These are phyloP conservation scores for Obba rivulosa DNA, from an alignment of 768 basidiomycete species.

Conservation along the genomic window DNA sequence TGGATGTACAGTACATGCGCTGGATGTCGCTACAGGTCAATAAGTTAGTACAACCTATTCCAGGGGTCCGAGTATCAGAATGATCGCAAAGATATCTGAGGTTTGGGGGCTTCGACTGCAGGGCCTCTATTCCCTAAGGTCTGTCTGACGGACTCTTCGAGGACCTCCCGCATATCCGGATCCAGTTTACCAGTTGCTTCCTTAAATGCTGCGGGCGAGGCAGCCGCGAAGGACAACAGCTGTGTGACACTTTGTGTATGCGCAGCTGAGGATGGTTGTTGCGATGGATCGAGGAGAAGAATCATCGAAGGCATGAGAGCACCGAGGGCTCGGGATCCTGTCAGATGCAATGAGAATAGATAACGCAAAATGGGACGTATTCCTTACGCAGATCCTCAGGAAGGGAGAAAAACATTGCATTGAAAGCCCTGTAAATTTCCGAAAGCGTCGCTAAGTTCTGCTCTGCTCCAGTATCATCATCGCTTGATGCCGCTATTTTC, in stretches of 20 bases:
- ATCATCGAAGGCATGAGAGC: constrained; percentile 73
- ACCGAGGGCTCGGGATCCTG: constrained; percentile 63
- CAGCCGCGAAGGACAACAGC: constrained; percentile 66
- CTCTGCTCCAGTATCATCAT: constrained; percentile 52
- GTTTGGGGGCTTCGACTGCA: constrained; percentile 44
- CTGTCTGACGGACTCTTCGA: constrained; percentile 78
- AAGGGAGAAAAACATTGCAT: constrained; percentile 52
- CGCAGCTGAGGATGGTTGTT: constrained; percentile 36
- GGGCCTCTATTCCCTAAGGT: constrained; percentile 45
- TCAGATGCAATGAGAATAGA: constrained; percentile 2
- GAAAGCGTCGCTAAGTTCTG: constrained; percentile 56
- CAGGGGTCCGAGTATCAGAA: constrained; percentile 36
- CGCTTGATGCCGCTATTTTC: constrained; percentile 55
- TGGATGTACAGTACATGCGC: background rate
- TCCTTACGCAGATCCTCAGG: constrained; percentile 59
- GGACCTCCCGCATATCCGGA: constrained; percentile 43
- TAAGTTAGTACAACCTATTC: background rate
- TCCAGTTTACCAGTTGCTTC: constrained; percentile 73
- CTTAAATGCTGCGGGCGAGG: constrained; percentile 74
- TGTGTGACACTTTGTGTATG: constrained; percentile 60
- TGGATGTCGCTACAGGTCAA: background rate
- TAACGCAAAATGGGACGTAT: background rate
- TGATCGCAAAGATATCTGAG: constrained; percentile 73
- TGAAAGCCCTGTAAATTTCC: constrained; percentile 81
- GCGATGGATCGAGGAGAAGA: constrained; percentile 57